These are phyloP conservation scores for Dryas octopetala DNA, from an alignment of 306 rosid genomes.

Conservation along the genomic window DNA sequence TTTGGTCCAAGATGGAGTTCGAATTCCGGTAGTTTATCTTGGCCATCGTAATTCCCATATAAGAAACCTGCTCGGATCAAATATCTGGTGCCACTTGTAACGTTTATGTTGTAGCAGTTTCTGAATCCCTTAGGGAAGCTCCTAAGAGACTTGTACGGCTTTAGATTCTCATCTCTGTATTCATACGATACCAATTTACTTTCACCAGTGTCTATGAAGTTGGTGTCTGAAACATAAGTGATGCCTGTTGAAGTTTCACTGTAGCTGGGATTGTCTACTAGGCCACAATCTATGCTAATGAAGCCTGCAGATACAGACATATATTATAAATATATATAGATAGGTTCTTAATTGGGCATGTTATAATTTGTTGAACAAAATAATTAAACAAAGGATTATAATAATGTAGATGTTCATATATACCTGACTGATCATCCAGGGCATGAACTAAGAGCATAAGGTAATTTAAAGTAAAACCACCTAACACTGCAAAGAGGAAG, in stretches of 20 bases:
- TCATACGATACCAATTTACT: not conserved
- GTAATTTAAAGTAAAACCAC: not conserved
- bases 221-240: not conserved
- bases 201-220: not conserved
- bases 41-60: constrained; percentile 44
- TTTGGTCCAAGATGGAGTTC: constrained; percentile 45
- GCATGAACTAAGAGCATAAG: constrained; percentile 2
- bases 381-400: too few species aligned
- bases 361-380: too few species aligned
- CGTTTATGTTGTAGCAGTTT: constrained; percentile 50
- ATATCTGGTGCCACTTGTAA: constrained; percentile 31
- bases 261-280: not conserved
- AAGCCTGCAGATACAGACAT: constrained; percentile 23
- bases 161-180: not conserved
- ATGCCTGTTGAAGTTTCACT: not conserved
- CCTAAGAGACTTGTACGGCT: constrained; percentile 33
- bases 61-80: constrained; percentile 46
- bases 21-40: constrained; percentile 26
- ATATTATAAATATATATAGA: not conserved
- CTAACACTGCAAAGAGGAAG: too few species aligned
- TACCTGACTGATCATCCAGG: constrained; percentile 10
- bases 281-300: constrained; percentile 31
- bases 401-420: too few species aligned
- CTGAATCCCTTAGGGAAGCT: constrained; percentile 41
- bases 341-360: too few species aligned